phyloP scores from a whole-genome alignment of 306 rosid species.

The Cicer cuneatum region DNA sequence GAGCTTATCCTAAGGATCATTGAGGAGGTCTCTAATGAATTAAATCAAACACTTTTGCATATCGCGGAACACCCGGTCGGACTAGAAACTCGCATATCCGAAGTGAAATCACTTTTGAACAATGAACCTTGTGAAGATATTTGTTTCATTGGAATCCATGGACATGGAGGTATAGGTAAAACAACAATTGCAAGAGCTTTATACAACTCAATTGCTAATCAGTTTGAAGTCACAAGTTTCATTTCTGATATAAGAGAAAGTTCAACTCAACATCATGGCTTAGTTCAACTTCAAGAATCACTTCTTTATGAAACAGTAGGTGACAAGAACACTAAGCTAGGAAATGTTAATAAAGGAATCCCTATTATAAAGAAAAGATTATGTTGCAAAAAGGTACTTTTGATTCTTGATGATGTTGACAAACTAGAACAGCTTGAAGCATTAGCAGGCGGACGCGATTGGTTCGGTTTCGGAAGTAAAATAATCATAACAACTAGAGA shows the following conservation, averaged over 20 bases:
- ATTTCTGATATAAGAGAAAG: slow-evolving; percentile 30
- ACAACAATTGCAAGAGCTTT: slow-evolving; percentile 34
- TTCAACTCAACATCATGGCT: slow-evolving; percentile 21
- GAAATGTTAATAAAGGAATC: slow-evolving; percentile 51
- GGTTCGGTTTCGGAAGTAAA: slow-evolving; percentile 54
- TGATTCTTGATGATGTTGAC: slow-evolving; percentile 40
- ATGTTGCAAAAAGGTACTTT: slow-evolving; percentile 35
- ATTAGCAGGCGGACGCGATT: slow-evolving; percentile 49
- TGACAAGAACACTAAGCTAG: slow-evolving; percentile 24
- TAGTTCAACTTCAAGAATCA: slow-evolving; percentile 29
- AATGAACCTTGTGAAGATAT: slow-evolving; percentile 22
- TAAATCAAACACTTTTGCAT: slow-evolving; percentile 27
- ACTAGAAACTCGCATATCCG: slow-evolving; percentile 44
- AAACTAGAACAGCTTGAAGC: slow-evolving; percentile 48
- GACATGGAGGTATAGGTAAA: slow-evolving; percentile 34
- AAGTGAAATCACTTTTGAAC: slow-evolving; percentile 47
- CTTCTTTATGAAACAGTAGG: slow-evolving; percentile 32
- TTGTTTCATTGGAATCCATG: slow-evolving; percentile 51
- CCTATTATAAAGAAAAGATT: slow-evolving; percentile 48
- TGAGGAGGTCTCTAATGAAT: slow-evolving; percentile 7
- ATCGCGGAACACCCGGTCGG: slow-evolving; percentile 22
- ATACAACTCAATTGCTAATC: slow-evolving; percentile 27
- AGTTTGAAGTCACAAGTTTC: slow-evolving; percentile 16
- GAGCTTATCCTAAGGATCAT: slow-evolving; percentile 23
- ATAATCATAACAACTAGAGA: slow-evolving; percentile 52